Conservation (phyloP, 2,329 filamentous ascomycete species). For the Hymenoscyphus linearis region DNA sequence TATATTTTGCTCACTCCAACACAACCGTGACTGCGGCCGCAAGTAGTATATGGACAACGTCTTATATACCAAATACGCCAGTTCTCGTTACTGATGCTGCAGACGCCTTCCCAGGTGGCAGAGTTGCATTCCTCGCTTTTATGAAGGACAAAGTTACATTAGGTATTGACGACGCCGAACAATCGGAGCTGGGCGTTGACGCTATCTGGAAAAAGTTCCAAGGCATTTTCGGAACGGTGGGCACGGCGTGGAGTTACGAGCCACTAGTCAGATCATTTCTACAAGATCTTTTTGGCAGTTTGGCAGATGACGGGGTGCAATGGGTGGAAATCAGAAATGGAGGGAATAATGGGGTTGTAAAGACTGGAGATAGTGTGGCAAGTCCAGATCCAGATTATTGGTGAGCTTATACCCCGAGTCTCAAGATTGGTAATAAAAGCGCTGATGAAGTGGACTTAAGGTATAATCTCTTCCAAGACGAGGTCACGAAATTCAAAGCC, state of each 20-base stretch:
- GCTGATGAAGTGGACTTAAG: background rate
- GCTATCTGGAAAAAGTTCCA: background rate
- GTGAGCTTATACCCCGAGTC: background rate
- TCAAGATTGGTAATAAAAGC: background rate
- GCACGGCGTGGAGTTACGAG: background rate
- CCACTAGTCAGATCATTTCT: background rate
- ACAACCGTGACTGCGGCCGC: background rate
- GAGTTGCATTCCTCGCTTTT: background rate
- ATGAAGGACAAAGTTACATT: background rate
- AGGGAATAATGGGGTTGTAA: background rate
- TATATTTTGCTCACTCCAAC: background rate
- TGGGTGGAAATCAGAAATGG: background rate
- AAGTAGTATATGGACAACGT: background rate
- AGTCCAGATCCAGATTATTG: background rate
- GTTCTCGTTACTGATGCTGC: background rate
- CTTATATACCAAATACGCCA: background rate
- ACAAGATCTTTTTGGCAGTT: background rate
- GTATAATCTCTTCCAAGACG: background rate
- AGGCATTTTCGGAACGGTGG: background rate
- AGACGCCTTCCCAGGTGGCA: background rate
- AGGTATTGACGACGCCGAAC: background rate
- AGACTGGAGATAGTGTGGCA: background rate
- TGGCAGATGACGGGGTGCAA: background rate
- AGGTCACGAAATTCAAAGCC: background rate
- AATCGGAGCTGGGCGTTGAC: background rate